Conservation (phyloP, 352 stramenopile species). For the Globisporangium camurandrum region DNA sequence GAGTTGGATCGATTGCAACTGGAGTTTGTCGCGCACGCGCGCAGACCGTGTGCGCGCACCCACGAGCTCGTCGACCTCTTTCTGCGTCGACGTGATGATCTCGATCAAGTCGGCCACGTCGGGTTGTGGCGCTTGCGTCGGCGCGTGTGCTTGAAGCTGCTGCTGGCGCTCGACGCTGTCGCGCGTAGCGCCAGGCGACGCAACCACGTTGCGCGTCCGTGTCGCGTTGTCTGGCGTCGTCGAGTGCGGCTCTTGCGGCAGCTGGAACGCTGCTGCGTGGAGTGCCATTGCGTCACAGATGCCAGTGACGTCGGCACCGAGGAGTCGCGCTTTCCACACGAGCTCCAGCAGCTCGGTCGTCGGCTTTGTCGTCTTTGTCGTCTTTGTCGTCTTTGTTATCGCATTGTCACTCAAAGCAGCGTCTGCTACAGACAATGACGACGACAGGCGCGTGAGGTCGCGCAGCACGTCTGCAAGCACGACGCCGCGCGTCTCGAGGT, state of each 20-base stretch:
- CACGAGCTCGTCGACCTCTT: constrained; percentile 30
- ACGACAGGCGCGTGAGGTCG: constrained; percentile 6
- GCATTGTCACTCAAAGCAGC: neutral
- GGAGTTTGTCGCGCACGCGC: constrained; percentile 61
- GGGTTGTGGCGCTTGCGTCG: constrained; percentile 16
- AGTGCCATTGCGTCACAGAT: constrained; percentile 31
- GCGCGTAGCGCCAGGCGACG: constrained; percentile 3
- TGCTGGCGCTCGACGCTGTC: neutral
- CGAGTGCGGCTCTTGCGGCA: constrained; percentile 14
- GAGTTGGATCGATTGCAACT: constrained; percentile 50
- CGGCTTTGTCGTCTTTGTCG: neutral
- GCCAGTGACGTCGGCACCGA: constrained; percentile 22
- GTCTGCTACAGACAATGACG: too few relatives aligned
- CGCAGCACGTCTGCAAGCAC: constrained; percentile 32
- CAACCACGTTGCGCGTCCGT: too few relatives aligned
- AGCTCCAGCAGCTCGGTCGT: constrained; percentile 18
- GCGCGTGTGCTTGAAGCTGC: constrained; percentile 1
- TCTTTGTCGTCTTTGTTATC: neutral
- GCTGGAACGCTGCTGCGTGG: constrained; percentile 33
- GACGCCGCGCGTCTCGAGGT: constrained; percentile 23
- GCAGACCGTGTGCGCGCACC: constrained; percentile 45
- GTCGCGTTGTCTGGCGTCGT: neutral
- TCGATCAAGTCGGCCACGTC: constrained; percentile 57
- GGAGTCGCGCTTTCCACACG: constrained; percentile 19
- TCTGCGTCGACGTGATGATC: constrained; percentile 44